Base-by-base conservation (phyloP, 495 filamentous ascomycete genomes). In the Pyronema domesticum region DNA sequence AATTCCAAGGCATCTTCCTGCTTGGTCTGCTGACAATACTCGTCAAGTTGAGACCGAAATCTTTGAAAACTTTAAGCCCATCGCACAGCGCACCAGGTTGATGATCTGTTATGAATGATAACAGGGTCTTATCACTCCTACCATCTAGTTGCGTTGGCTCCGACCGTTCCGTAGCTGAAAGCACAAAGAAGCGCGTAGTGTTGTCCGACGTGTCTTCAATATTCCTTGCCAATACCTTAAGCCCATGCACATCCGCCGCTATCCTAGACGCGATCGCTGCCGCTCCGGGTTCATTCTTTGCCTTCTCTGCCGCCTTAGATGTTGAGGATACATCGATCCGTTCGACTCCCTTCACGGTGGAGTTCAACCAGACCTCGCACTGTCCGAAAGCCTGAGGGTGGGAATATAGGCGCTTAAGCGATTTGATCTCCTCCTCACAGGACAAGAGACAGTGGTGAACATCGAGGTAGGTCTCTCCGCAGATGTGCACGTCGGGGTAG, bases 351-450 rank as follows among this genome's bases (percentile, higher is more conserved):
- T 79, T 80, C 51, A 91, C 76, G 59, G 80, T 69, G 45, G 70
- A 61, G 6, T 72, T 70, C 6, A 95, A 69, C 62, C 93, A 93
- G n/a, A 45, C 56, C n/a, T 78, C 78, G 63, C 87, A 94, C 70
- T 98, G 91, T 4, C 87, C 89, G 72, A 88, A 91, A 34, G 86
- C 91, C 69, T 96, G 91, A 13, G 87, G 86, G 67, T 98, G 91
- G 19, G 85, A 89, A 69, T 94, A 94, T 46, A 98, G 66, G 39
- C 74, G 70, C 35, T 68, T 66, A 57, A 85, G 60, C 56, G 80
- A 72, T 9, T 17, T 36, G 3, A 54, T 54, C 47, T 13, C 84
- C 58, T 46, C 59, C 55, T 19, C 58, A 55, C 14, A 71, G 53
- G 34, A 74, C 73, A 49, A 58, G 1, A 65, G 51, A 37, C 53